Evolutionary conservation across 148 eudicot genomes (phyloP).

Genomic region (Rhododendron williamsianum): DNA sequence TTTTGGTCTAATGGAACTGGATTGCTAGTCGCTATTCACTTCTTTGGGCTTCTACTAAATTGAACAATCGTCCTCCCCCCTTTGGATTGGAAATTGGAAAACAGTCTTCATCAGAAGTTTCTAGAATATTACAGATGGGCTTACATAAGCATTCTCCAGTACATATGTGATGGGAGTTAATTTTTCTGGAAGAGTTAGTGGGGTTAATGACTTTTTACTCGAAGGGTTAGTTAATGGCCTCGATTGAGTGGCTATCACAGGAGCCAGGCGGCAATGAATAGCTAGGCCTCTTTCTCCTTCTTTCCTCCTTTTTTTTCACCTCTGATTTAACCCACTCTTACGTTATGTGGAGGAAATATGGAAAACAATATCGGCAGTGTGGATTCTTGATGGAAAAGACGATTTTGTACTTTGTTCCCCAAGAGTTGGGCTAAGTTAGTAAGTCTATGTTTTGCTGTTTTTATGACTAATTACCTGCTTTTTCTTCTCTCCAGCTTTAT

Average conservation of each 20-base stretch:
- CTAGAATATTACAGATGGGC: neutral
- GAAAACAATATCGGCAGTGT: neutral
- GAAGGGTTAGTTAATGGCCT: neutral
- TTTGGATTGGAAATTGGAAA: neutral
- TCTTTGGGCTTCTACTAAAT: neutral
- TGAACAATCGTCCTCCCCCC: neutral
- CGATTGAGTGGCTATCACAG: neutral
- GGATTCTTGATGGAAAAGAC: neutral
- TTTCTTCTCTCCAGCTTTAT: constrained; percentile 41
- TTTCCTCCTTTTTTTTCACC: neutral
- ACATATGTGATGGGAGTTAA: neutral
- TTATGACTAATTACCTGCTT: neutral
- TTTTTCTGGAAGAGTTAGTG: neutral
- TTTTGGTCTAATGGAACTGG: neutral
- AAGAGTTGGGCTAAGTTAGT: neutral
- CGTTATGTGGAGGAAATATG: neutral
- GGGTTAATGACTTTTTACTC: neutral
- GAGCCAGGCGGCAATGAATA: neutral
- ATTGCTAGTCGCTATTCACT: neutral
- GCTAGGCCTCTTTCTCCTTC: neutral
- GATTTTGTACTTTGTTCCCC: neutral
- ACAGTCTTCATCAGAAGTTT: neutral
- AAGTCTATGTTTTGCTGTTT: neutral
- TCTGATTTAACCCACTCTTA: neutral
- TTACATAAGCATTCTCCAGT: neutral